Evolutionary conservation across 805 yeast species (phyloP).

Genomic region (Nakazawaea populi): DNA sequence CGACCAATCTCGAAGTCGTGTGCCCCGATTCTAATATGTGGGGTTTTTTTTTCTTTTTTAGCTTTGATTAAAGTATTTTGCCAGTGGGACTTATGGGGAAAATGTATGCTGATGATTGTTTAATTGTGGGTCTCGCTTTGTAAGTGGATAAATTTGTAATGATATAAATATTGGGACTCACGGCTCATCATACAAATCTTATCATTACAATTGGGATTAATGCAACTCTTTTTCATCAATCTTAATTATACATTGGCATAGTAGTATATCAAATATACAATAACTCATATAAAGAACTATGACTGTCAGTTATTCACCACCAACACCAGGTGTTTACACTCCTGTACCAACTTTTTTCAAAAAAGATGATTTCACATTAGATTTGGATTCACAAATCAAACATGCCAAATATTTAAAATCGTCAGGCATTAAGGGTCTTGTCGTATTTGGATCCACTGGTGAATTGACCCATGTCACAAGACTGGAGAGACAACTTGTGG

Average conservation of each 20-base stretch:
- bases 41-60: neutral
- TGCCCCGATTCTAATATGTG: neutral
- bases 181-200: no score
- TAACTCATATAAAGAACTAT: neutral
- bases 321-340: constrained; percentile 37
- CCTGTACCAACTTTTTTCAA: constrained; percentile 53
- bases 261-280: no score
- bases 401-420: constrained; percentile 37
- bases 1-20: neutral
- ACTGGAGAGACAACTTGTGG: constrained; percentile 33
- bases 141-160: no score
- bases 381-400: constrained; percentile 36
- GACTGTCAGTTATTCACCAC: constrained; percentile 7
- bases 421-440: constrained; percentile 42
- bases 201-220: no score
- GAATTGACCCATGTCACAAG: constrained; percentile 46
- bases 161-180: no score
- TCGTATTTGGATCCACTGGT: constrained; percentile 50
- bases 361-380: constrained; percentile 32
- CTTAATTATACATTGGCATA: no score
- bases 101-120: no score
- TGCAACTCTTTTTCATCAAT: no score
- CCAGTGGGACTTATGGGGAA: no score
- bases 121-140: no score
- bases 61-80: no score